Percentiles rank a stretch among this genome's conserved stretches.
These are phyloP conservation scores for Ceratobasidium sp. DNA, from an alignment of 1,284 basidiomycete genomes.

Conservation along the genomic window DNA sequence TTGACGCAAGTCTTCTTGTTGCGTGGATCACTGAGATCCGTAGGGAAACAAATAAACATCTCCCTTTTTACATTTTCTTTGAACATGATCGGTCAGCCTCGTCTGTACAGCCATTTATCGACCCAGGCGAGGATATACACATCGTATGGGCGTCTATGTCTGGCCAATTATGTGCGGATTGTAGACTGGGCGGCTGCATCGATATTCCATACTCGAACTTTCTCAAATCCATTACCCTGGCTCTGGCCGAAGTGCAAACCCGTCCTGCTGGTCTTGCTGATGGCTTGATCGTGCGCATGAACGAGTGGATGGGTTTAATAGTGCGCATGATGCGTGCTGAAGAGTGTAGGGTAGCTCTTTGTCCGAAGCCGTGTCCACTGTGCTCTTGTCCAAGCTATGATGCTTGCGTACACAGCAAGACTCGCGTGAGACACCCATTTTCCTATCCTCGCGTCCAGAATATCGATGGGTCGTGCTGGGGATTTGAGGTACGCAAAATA, in stretches of 20 bases:
- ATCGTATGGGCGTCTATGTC: conserved; percentile 21
- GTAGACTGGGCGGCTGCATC: background rate
- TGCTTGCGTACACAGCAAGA: too few relatives aligned
- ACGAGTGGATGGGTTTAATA: background rate
- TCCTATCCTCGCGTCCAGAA: too few relatives aligned
- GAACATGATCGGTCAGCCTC: conserved; percentile 10
- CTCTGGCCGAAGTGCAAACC: background rate
- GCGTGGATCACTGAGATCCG: conserved; percentile 7
- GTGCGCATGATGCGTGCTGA: too few relatives aligned
- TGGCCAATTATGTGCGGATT: background rate
- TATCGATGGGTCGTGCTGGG: too few relatives aligned
- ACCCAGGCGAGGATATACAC: background rate
- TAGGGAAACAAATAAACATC: background rate
- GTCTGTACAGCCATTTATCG: background rate
- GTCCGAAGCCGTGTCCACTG: too few relatives aligned
- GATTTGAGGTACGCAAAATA: too few relatives aligned
- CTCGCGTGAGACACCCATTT: too few relatives aligned
- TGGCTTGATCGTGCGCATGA: background rate
- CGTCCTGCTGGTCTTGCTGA: background rate
- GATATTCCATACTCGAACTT: conserved; percentile 3
- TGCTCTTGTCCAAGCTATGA: too few relatives aligned
- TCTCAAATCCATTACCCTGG: background rate
- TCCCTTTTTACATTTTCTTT: conserved; percentile 9
- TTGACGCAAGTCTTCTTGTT: conserved; percentile 5
- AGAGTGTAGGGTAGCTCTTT: too few relatives aligned